Evolutionary conservation across 140 eudicot genomes (phyloP).

Genomic region (Ambrosia hybrid): DNA sequence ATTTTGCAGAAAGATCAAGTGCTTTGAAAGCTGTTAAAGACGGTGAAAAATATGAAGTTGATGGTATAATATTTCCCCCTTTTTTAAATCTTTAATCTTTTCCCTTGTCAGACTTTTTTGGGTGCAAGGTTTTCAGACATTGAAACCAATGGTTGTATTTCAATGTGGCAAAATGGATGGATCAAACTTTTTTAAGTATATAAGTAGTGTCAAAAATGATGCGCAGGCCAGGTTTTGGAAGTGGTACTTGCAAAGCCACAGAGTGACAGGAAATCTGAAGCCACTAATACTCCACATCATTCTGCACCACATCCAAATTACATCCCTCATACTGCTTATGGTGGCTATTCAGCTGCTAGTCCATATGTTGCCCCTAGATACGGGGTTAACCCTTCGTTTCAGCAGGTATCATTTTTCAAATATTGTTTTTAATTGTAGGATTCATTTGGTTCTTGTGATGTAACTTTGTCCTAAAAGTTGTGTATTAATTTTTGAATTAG

Average conservation of each 20-base stretch:
- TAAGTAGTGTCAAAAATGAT: slow-evolving; percentile 1
- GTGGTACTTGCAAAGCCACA: slow-evolving; percentile 97
- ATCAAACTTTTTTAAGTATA: neutral
- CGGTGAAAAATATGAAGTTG: slow-evolving; percentile 75
- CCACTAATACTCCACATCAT: slow-evolving; percentile 43
- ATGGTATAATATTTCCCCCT: slow-evolving; percentile 48
- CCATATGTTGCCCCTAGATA: slow-evolving; percentile 74
- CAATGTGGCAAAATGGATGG: too few relatives aligned
- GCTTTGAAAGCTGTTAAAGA: slow-evolving; percentile 89
- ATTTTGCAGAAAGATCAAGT: slow-evolving; percentile 95
- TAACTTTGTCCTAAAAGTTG: neutral
- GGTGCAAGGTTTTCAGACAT: too few relatives aligned
- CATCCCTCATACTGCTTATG: slow-evolving; percentile 72
- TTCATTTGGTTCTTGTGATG: slow-evolving; percentile 3
- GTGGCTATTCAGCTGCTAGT: slow-evolving; percentile 68
- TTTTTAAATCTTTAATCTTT: neutral
- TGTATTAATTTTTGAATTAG: slow-evolving; percentile 37
- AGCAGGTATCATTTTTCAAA: slow-evolving; percentile 54
- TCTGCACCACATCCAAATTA: slow-evolving; percentile 66
- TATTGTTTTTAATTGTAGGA: neutral
- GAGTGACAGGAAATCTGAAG: slow-evolving; percentile 71
- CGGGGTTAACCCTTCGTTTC: slow-evolving; percentile 74
- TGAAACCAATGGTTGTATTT: neutral
- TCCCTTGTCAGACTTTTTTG: too few relatives aligned
- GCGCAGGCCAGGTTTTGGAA: slow-evolving; percentile 82